Base-by-base conservation (phyloP, 2,329 filamentous ascomycete genomes). In the Teratosphaeria pseudoeucalypti region DNA sequence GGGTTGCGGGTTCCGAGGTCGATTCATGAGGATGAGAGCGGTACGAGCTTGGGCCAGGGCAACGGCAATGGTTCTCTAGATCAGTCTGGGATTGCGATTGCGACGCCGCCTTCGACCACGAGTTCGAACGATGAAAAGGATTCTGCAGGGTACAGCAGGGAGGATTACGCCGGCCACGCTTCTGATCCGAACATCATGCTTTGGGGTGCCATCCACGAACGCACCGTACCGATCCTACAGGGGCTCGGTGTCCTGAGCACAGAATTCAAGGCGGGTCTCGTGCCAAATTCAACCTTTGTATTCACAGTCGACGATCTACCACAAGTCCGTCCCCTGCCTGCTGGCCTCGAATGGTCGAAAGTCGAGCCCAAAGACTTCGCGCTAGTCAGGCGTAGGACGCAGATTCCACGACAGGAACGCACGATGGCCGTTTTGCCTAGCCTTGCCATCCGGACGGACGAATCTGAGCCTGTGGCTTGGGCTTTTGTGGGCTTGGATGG, bases 401-500 rank as follows among this genome's bases (percentile, higher is more conserved):
- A 79, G 23, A 83, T 89, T 37, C 81, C 80, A 1, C 76, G 85
- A 34, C 76, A 78, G 32, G 78, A 82, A 72, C 65, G 67, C 12
- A 79, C 78, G 11, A 62, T 80, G 57, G 63, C 74, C 49, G 68
- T 71, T 34, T 57, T 79, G 56, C 73, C 75, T 7, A 26, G 73
- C 81, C 57, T 70, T 19, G 69, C 66, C 3, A 66, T 72, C 53
- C 71, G 62, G 32, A 16, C 34, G 26, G 27, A 54, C 32, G 78
- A 73, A 1, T 78, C 81, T 19, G 78, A 73, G 1, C 81, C 83
- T 0, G 73, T 89, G 5, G 83, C 85, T 0, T 90, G 87, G 87
- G 81, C 80, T 0, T 87, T 89, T 58, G 65, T 77, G 73, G 84
- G 83, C 0, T 74, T 81, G 2, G 85, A 88, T 66, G 85, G 80